These are phyloP conservation scores for Cerrena zonata DNA, from an alignment of 1,284 basidiomycete species.

Conservation along the genomic window DNA sequence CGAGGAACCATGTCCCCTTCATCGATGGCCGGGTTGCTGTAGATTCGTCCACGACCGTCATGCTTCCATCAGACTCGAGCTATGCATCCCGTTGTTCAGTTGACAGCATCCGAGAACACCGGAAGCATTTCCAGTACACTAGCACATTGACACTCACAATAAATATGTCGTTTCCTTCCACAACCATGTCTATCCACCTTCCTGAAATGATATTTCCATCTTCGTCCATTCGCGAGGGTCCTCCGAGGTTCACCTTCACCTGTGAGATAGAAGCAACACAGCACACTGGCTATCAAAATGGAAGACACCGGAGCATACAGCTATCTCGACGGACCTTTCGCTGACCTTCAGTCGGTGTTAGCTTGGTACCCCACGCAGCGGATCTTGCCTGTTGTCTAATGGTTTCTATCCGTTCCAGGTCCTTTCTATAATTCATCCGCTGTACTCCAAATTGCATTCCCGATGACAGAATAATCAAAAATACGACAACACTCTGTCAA, in stretches of 20 bases:
- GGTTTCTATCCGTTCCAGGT: slow-evolving; percentile 63
- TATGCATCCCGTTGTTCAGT: slow-evolving; percentile 18
- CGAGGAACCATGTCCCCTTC: slow-evolving; percentile 46
- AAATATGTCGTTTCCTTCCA: slow-evolving; percentile 64
- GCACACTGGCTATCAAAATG: not conserved
- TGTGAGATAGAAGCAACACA: slow-evolving; percentile 23
- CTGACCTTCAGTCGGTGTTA: slow-evolving; percentile 51
- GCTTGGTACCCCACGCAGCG: slow-evolving; percentile 72
- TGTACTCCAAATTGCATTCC: slow-evolving; percentile 77
- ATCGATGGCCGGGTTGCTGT: slow-evolving; percentile 43
- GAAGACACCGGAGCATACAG: not conserved
- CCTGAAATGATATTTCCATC: slow-evolving; percentile 47
- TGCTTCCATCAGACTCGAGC: slow-evolving; percentile 41
- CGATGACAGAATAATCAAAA: slow-evolving; percentile 71
- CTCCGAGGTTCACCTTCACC: slow-evolving; percentile 68
- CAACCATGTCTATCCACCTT: slow-evolving; percentile 69
- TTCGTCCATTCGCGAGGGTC: slow-evolving; percentile 45
- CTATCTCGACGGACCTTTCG: slow-evolving; percentile 50
- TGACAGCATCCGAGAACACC: too few species aligned
- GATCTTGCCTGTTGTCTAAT: slow-evolving; percentile 59
- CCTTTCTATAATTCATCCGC: slow-evolving; percentile 68
- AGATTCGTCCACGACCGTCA: slow-evolving; percentile 46
- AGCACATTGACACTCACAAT: slow-evolving; percentile 46
- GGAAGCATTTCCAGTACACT: not conserved
- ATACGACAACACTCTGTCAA: slow-evolving; percentile 62